Conservation (phyloP, 768 basidiomycete species). For the Fomitopsis serialis region DNA sequence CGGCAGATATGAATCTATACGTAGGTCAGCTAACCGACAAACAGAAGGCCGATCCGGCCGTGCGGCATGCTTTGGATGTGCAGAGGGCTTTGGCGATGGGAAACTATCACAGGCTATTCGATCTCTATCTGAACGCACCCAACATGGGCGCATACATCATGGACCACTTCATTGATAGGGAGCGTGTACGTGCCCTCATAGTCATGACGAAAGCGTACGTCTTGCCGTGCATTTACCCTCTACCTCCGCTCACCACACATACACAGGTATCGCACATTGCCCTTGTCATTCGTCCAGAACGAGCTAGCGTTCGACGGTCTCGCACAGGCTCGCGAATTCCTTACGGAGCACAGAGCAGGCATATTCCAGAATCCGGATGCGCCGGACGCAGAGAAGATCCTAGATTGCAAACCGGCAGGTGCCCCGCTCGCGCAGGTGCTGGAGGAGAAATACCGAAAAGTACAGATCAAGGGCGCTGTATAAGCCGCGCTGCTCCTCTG, state of each 20-base stretch:
- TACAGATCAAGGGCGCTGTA: constrained; percentile 91
- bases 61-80: constrained; percentile 85
- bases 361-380: constrained; percentile 60
- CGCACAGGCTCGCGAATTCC: constrained; percentile 60
- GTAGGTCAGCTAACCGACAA: constrained; percentile 95
- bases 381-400: constrained; percentile 54
- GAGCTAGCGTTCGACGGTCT: constrained; percentile 82
- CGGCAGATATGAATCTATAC: constrained; percentile 86
- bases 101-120: constrained; percentile 93
- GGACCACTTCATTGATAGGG: constrained; percentile 96
- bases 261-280: constrained; percentile 74
- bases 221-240: neutral
- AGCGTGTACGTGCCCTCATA: constrained; percentile 80
- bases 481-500: constrained; percentile 25
- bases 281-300: constrained; percentile 69
- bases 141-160: constrained; percentile 99
- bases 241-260: neutral
- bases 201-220: constrained; percentile 93
- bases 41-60: constrained; percentile 78
- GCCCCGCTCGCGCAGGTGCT: constrained; percentile 54
- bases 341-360: constrained; percentile 62
- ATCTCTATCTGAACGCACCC: constrained; percentile 75
- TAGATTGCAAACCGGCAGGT: constrained; percentile 69
- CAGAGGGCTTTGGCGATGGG: constrained; percentile 86
- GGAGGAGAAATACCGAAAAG: constrained; percentile 80